Percentiles rank a stretch among this genome's conserved stretches.
phyloP scores from a whole-genome alignment of 495 filamentous ascomycete genomes.

The Xylaria palmicola region DNA sequence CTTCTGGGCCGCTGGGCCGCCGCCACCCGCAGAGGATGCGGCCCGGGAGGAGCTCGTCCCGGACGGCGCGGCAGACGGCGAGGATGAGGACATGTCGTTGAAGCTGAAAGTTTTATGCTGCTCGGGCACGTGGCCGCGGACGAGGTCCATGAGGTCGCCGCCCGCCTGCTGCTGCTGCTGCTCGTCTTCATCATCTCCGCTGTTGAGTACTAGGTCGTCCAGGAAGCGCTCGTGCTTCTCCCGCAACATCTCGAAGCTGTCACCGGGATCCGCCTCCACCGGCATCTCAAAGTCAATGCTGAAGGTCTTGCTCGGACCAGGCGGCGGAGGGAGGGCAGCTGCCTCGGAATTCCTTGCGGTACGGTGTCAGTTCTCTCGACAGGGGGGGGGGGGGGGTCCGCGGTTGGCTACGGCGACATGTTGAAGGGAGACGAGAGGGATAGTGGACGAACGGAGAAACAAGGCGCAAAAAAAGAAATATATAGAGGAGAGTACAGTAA shows the following conservation, averaged over 20 bases:
- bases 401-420: too few relatives aligned
- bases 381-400: too few relatives aligned
- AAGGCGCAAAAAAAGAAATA: background rate
- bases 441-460: too few relatives aligned
- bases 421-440: too few relatives aligned
- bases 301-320: conserved; percentile 49
- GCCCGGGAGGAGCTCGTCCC: conserved; percentile 17
- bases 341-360: conserved; percentile 21
- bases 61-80: conserved; percentile 22
- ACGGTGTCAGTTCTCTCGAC: too few relatives aligned
- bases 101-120: conserved; percentile 16
- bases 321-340: conserved; percentile 24
- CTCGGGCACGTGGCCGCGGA: background rate
- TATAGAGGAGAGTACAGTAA: background rate
- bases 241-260: conserved; percentile 37
- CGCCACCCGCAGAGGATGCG: background rate
- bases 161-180: conserved; percentile 19
- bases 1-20: background rate
- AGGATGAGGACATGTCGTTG: conserved; percentile 37
- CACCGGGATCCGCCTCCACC: conserved; percentile 26
- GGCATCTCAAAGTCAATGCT: conserved; percentile 50
- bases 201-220: conserved; percentile 30
- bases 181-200: conserved; percentile 22
- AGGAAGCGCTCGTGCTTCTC: conserved; percentile 37
- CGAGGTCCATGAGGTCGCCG: background rate